Percentiles rank a stretch among this genome's conserved stretches.
phyloP scores from a whole-genome alignment of 352 stramenopile genomes.

The Pythium aquatile region DNA sequence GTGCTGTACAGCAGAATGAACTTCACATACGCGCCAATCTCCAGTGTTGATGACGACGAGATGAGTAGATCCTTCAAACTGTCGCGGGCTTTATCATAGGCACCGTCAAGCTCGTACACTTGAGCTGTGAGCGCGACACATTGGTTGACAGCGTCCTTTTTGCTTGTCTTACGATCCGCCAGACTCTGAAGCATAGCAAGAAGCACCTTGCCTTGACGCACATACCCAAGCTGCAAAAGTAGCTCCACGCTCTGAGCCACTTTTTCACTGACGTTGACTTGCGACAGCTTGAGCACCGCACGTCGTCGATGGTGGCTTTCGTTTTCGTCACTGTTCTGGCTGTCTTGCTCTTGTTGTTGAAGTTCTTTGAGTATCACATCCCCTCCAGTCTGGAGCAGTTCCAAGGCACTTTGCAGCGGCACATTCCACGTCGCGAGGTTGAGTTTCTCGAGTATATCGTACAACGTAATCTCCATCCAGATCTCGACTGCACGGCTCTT shows the following conservation, averaged over 20 bases:
- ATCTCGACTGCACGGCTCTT: conserved; percentile 37
- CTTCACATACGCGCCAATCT: conserved; percentile 9
- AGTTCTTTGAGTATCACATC: conserved; percentile 49
- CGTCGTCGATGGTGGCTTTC: conserved; percentile 12
- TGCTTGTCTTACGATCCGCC: conserved; percentile 11
- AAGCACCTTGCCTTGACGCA: conserved; percentile 55
- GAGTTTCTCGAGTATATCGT: conserved; percentile 44
- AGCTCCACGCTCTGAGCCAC: conserved; percentile 28
- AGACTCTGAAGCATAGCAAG: conserved; percentile 46
- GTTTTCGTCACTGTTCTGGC: neutral
- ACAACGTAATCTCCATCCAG: conserved; percentile 57
- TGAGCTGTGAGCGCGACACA: conserved; percentile 7
- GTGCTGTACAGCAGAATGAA: conserved; percentile 3
- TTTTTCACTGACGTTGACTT: conserved; percentile 34
- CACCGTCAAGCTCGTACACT: conserved; percentile 16
- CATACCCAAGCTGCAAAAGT: conserved; percentile 51
- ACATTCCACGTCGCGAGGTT: conserved; percentile 41
- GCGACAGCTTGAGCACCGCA: conserved; percentile 27
- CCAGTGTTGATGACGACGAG: neutral
- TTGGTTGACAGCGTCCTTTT: neutral
- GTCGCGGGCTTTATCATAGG: neutral
- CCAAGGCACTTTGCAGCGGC: conserved; percentile 52
- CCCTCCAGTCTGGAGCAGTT: conserved; percentile 43
- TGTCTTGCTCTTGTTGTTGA: conserved; percentile 22
- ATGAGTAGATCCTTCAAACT: neutral